phyloP scores from a whole-genome alignment of 176 grass and related monocot species.

The Phragmites australis region DNA sequence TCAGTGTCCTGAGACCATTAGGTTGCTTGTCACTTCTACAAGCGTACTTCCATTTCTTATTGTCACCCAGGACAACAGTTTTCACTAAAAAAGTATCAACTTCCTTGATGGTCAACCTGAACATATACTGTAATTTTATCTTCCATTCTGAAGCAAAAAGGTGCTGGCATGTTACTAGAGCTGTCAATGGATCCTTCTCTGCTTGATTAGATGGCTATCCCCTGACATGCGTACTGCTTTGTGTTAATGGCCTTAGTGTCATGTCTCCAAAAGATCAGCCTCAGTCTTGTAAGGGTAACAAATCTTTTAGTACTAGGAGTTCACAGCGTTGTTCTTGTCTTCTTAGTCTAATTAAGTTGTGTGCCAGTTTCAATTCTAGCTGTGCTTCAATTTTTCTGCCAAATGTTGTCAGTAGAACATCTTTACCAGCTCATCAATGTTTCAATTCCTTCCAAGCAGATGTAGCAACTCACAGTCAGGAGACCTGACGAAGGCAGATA shows the following conservation, averaged over 20 bases:
- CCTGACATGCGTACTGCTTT: background rate
- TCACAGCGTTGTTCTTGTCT: background rate
- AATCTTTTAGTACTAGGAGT: background rate
- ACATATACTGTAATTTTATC: background rate
- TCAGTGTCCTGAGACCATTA: conserved; percentile 23
- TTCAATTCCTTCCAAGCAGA: conserved; percentile 49
- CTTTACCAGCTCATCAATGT: conserved; percentile 22
- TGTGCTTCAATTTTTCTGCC: conserved; percentile 17
- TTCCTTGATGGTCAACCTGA: conserved; percentile 2
- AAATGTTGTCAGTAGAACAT: background rate
- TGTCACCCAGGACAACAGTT: background rate
- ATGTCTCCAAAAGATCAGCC: conserved; percentile 1
- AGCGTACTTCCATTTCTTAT: conserved; percentile 12
- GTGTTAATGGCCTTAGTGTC: background rate
- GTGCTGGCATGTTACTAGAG: background rate
- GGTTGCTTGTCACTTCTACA: conserved; percentile 20
- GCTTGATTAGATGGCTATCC: background rate
- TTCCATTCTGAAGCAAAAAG: conserved; percentile 7
- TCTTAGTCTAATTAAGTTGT: conserved; percentile 5
- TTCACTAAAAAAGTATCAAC: background rate
- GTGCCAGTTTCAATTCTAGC: background rate
- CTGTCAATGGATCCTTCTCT: background rate
- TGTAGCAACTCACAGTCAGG: conserved; percentile 90
- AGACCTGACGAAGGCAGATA: conserved; percentile 85
- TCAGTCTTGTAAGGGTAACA: too few species aligned